These are phyloP conservation scores for Graphilbum fragrans DNA, from an alignment of 2,329 filamentous ascomycete genomes.

Conservation along the genomic window DNA sequence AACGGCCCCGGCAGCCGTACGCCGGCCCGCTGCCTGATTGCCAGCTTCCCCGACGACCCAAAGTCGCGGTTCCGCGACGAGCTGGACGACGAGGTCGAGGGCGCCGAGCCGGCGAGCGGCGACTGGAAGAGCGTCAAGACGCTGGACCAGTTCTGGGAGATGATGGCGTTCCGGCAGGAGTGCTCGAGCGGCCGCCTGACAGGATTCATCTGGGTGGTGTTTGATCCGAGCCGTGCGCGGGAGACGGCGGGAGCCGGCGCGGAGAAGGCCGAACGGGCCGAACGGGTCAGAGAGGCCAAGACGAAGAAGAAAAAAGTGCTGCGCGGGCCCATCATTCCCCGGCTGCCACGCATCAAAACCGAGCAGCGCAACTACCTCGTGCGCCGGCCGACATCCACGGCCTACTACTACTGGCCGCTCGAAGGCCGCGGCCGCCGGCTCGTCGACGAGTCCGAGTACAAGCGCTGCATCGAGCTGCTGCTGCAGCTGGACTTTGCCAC, in stretches of 20 bases:
- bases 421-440: slow-evolving; percentile 51
- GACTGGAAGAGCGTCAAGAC: slow-evolving; percentile 75
- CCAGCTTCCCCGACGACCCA: slow-evolving; percentile 87
- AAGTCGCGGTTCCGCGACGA: slow-evolving; percentile 85
- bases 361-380: slow-evolving; percentile 35
- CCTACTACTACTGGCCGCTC: slow-evolving; percentile 54
- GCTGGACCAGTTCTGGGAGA: slow-evolving; percentile 93
- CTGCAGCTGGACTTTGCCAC: slow-evolving; percentile 64
- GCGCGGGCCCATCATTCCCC: slow-evolving; percentile 48
- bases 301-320: slow-evolving; percentile 34
- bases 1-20: no score
- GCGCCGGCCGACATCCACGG: slow-evolving; percentile 37
- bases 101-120: slow-evolving; percentile 45
- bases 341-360: slow-evolving; percentile 54
- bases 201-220: slow-evolving; percentile 88
- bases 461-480: slow-evolving; percentile 55
- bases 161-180: slow-evolving; percentile 94
- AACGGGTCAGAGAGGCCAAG: slow-evolving; percentile 22
- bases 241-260: background rate
- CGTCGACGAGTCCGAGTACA: slow-evolving; percentile 52
- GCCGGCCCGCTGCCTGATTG: slow-evolving; percentile 74
- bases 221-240: slow-evolving; percentile 41
- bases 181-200: slow-evolving; percentile 87
- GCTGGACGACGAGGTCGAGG: slow-evolving; percentile 69
- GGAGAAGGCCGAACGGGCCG: background rate